Conservation (phyloP, 75 land plant species). For the Larix kaempferi region DNA sequence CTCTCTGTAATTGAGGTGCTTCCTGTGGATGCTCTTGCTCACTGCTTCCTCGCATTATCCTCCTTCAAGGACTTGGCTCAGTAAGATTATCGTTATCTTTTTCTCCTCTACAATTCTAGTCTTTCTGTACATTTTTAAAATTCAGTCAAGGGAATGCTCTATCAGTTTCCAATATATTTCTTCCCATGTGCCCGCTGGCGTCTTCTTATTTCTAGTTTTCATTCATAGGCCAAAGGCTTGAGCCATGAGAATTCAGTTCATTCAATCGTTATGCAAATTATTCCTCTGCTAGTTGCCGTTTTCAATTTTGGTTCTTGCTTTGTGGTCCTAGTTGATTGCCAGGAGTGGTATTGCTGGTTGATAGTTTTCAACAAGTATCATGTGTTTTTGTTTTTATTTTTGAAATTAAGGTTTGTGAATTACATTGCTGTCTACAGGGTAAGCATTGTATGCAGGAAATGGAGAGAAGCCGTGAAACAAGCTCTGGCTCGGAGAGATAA, state of each 20-base stretch:
- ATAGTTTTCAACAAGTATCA: too few species aligned
- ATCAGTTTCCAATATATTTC: not conserved
- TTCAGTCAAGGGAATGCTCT: not conserved
- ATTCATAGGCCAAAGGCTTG: not conserved
- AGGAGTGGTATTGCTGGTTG: too few species aligned
- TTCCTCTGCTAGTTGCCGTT: too few species aligned
- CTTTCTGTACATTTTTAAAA: not conserved
- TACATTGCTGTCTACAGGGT: slow-evolving; percentile 43
- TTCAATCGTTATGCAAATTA: too few species aligned
- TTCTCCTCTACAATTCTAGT: not conserved
- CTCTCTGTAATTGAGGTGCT: slow-evolving; percentile 2
- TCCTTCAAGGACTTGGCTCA: slow-evolving; percentile 80
- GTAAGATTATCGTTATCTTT: slow-evolving; percentile 25
- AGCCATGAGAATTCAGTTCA: too few species aligned
- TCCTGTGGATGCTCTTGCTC: slow-evolving; percentile 62
- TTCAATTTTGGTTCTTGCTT: too few species aligned
- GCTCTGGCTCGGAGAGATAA: slow-evolving; percentile 57
- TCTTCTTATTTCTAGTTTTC: not conserved
- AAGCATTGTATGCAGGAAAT: slow-evolving; percentile 77
- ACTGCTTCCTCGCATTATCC: slow-evolving; percentile 52
- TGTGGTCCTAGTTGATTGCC: too few species aligned
- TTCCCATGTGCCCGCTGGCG: not conserved
- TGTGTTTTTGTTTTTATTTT: too few species aligned
- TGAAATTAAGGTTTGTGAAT: not conserved
- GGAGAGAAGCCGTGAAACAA: slow-evolving; percentile 73